Evolutionary conservation across 257 asterid genomes (phyloP), one percentile per base, ranked within the genome.

Genomic region (Gentiana macrophylla): DNA sequence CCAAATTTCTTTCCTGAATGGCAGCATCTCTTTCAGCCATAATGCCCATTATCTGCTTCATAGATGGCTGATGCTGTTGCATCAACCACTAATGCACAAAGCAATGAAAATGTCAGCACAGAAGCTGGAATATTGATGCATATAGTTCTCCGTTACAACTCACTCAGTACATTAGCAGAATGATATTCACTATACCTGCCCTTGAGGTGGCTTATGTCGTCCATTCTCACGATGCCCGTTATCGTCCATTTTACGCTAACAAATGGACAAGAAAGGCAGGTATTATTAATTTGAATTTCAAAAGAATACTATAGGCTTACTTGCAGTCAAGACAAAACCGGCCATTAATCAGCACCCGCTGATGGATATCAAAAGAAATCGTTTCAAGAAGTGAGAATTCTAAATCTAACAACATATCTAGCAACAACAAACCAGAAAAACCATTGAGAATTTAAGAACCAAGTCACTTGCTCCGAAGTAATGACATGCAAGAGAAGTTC

Each of bases 11-110:
- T 72, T 92, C 98, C 59, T 92, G 98, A 68, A 92, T 80, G 24
- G 97, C 98, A 13, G 94, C 98, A 62, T 92, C 98, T 67, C 98
- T 64, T 68, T 92, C 98, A 2, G 94, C 85, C 93, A 88, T 85
- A 38, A 92, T 75, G 32, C 82, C 76, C 97, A 88, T 92, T 63
- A 92, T 85, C 57, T 92, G 98, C 66, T 87, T 92, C 97, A 92
- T 88, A 4, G 98, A 83, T 46, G 97, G 95, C 71, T 90, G 95
- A 61, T 90, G 96, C 24, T 90, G 95, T 70, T 83, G 95, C 85
- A 92, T 80, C 72, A 92, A 74, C 97, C 98, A 92, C 98, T 92
- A 84, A 49, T 12, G 62, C 53, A 37, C 62, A 46, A 64, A 60
- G 13, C 15, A 62, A 12, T 35, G 5, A 44, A 53, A 46, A 37